Base-by-base conservation (phyloP, 1,139 yeast species). In the Taphrina pruni region DNA sequence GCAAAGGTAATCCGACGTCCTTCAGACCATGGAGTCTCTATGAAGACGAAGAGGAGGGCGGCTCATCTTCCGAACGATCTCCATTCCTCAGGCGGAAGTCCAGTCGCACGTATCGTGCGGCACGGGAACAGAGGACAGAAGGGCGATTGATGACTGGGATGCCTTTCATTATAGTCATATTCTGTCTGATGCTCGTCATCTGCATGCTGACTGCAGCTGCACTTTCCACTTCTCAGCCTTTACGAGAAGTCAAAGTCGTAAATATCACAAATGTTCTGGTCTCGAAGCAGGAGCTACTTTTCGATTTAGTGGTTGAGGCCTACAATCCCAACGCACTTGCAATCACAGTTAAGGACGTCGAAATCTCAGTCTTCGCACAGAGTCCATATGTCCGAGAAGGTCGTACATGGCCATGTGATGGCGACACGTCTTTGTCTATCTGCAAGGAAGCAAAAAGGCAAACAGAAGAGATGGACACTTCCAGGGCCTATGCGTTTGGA, bases 191-290 rank as follows among this genome's bases (percentile, higher is more conserved):
- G 68, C 54, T 69, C 38, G 57, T 65, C 5, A 41, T 67, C 58
- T 43, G 62, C 43, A 26, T 69, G 57, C 45, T 64, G 46, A 55
- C 66, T 21, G 65, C 66, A 8, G 62, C 60, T 97, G 1, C 92
- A 91, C 76, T 80, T 88, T 97, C 97, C 0, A 88, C 97, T 0
- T 88, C 93, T 21, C 92, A 91, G 75, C 97, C 94, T 70, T 81
- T 94, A 72, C 86, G 88, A 69, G 83, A 85, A 72, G 88, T 91
- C 39, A 79, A 84, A 38, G 85, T 92, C 12, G 78, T 81, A 0
- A 80, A 86, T 14, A 82, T 93, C 65, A 86, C 85, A 69, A 90
- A 90, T 74, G 85, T 94, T 0, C 81, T 93, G 39, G 90, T 91
- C 2, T 88, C 96, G 71, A 87, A 88, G 73, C 97, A 92, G 75